Base-by-base conservation (phyloP, 2,329 filamentous ascomycete genomes). In the Colletotrichum kahawae region DNA sequence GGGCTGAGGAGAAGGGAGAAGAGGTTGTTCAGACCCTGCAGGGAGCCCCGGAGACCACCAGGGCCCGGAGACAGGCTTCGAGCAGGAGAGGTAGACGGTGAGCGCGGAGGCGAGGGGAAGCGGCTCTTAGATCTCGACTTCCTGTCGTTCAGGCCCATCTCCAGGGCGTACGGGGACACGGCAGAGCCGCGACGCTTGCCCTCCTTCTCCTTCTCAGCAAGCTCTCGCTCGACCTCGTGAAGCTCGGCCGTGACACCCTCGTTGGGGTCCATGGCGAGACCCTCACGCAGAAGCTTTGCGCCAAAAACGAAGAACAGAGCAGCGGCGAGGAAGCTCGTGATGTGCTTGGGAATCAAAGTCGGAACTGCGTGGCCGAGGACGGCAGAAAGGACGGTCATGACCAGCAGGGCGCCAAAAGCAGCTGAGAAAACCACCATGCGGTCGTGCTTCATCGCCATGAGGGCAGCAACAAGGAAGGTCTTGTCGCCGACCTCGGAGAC, bases 371-470 rank as follows among this genome's bases (percentile, higher is more conserved):
- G 97, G 24, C 97, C 97, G 4, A 98, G 90, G 7, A 98, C 89
- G 10, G 97, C 97, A 2, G 97, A 98, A 18, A 99, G 90, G 12
- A 98, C 90, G 0, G 97, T 99, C 97, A 99, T 99, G 82, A 94
- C 91, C 75, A 98, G 91, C 60, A 99, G 89, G 12, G 97, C 97
- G 68, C 93, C 92, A 80, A 98, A 96, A n/a, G 97, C 97, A 9
- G 97, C 95, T 3, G 95, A 94, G 86, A 99, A 99, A 76, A 99
- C 97, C 14, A 98, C 90, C 77, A 98, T 88, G 67, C 97, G 93
- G 77, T 97, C 94, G 81, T 99, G 96, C 83, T 98, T 97, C 97
- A 99, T 99, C 14, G 97, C 97, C 97, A 99, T 99, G 21, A 99
- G 91, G 9, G 96, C 96, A 8, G 97, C 97, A 27, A 99, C 95